Base-by-base conservation (phyloP, 2,329 filamentous ascomycete genomes). In the Fusarium stilboides region DNA sequence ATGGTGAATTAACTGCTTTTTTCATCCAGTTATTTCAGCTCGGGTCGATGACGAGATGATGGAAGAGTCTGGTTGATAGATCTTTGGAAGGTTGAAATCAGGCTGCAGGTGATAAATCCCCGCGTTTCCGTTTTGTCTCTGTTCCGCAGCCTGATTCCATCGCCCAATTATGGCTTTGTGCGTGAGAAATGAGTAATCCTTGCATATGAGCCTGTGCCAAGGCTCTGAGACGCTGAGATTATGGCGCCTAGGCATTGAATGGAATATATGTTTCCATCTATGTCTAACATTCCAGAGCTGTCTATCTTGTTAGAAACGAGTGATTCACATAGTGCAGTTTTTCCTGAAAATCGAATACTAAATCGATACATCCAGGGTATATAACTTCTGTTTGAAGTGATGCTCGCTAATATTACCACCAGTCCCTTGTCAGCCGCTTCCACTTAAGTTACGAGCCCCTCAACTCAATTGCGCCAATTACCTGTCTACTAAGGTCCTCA, bases 21-120 rank as follows among this genome's bases (percentile, higher is more conserved):
- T 10, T 28, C 26, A 9, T 2, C 17, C 5, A 6, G 13, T 36
- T 19, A 1, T 13, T 6, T 3, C 7, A 10, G 3, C 3, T 28
- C 9, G 7, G 26, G 6, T 28, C 26, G 8, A 28, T 9, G 6
- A 28, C 7, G 26, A 28, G 26, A 28, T 17, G 12, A 19, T 20
- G 28, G 19, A 12, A 2, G 2, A 24, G 37, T 8, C 5, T 24
- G 3, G 9, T 15, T 13, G 15, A 28, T 51, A 15, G 8, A 12
- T 4, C 1, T 24, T 24, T 20, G 0, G 8, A 37, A 17, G 7
- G 28, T 46, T 19, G 40, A 46, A 6, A 54, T 40, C 26, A 37
- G 36, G 36, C 36, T 37, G 17, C 17, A 37, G 36, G 15, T n/a
- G 17, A n/a, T n/a, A 19, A 37, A 37, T 19, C 17, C 36, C 36